Base-by-base conservation (phyloP, 306 rosid species). In the Cyclanthera cordifolia region DNA sequence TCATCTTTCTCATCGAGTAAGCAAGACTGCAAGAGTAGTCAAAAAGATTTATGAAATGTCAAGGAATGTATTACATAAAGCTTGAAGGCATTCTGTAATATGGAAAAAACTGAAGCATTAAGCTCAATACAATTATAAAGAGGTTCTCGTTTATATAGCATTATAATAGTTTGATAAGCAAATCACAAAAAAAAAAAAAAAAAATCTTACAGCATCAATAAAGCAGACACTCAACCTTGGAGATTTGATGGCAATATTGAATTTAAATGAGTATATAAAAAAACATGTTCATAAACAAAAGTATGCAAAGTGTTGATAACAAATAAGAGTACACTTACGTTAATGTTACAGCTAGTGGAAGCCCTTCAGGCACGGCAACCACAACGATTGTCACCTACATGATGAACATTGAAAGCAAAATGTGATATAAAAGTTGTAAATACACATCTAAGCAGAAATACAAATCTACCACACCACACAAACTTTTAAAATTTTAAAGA, bases 341-440 rank as follows among this genome's bases (percentile, higher is more conserved):
- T 77, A 91, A 86, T 75, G 96, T 91, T 46, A 91, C 97, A 41
- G 97, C 97, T 32, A 91, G 79, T 24, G 97, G 97, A 32, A 91
- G 95, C 73, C 97, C 97, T 83, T 91, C 97, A 37, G 97, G 97
- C 67, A 91, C 97, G 7, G 97, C 97, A 85, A 91, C 96, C 72
- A 88, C 97, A 14, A 91, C 95, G 71, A 91, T 91, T 41, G 97
- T 91, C 41, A 91, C 97, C 97, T 91, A 63, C 60, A 80, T 66
- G 43, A 48, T 19, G 47, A 66, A 45, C 70, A 47, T 46, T 47
- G 25, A 47, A 46, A 66, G 43, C 17, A 43, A 65, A 65, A 45
- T n/a, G 53, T 25, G 24, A 43, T 16, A 25, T 3, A 52, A 37
- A 73, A 64, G 73, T 60, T 30, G 39, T 37, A 37, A 37, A 37